Base-by-base conservation (phyloP, 108 stramenopile species). In the Stephanodiscus triporus region DNA sequence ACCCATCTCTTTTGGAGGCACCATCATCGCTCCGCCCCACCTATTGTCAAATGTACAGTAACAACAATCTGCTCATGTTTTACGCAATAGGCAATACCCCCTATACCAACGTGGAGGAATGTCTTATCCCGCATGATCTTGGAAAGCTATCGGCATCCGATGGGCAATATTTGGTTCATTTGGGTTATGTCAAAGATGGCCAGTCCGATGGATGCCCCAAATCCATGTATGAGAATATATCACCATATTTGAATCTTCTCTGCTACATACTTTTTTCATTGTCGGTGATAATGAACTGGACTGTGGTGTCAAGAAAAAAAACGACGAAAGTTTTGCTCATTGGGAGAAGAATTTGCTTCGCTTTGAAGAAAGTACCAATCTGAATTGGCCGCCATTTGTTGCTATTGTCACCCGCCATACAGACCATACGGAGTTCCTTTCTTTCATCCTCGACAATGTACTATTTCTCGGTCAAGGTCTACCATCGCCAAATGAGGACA, bases 1-100 rank as follows among this genome's bases (percentile, higher is more conserved):
- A 11, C 1, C 40, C 40, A 40, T 1, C 40, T 5, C 40, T 9
- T 40, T 40, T 9, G 9, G 11, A 40, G 40, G 11, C 40, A 40
- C 40, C 4, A 9, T 11, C 40, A 40, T 40, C 40, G 4, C 40
- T 11, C 40, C 40, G 40, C 11, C 32, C 32, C 32, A 34, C 32
- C 32, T 4, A 34, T 34, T 34, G 2, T 34, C 32, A 2, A 34
- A 34, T 5, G 32, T 34, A 2, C 32, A 34, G 32, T 34, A 2
- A 34, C 32, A 40, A 40, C 40, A 40, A 40, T 40, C 40, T 40
- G 11, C 40, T 40, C 9, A 9, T 1, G 11, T 53, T 53, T 53
- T 53, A 53, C 24, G 51, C 19, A 53, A 53, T 53, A 53, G 51
- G 51, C 1, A n/a, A 53, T 53, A 24, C 51, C 6, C 51, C 51